Base-by-base conservation (phyloP, 305 asterid genomes). In the Fraxinus floribunda region DNA sequence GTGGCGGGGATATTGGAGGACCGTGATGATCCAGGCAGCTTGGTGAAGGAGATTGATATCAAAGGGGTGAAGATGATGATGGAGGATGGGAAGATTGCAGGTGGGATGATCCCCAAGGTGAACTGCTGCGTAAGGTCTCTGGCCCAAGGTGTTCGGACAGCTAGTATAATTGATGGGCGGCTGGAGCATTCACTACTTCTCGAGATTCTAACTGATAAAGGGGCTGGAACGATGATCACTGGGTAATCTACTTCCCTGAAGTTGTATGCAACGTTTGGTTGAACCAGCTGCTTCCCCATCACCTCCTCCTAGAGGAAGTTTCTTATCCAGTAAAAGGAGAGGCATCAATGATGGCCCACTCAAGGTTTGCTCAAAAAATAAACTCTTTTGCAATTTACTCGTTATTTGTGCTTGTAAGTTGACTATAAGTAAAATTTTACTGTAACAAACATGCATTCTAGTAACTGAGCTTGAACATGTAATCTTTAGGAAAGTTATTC, bases 81-180 rank as follows among this genome's bases (percentile, higher is more conserved):
- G 36, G 90, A 88, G 41, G 90, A 89, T 3, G 97, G 97, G 8
- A 90, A 87, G 85, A 88, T 95, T 29, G 97, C 86, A 0, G 95
- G 98, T 76, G 98, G 98, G 84, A 94, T 95, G 98, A 92, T 93
- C 60, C 98, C 98, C 0, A 95, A 95, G 84, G 97, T 95, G 9
- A 90, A 89, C 83, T 95, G 97, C 78, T 93, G 97, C 5, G 89
- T 95, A 73, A 91, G 97, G 86, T 91, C 97, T 41, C 70, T 95
- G 15, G 97, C 94, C 66, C 98, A 95, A 88, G 98, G 98, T 68
- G 98, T 95, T 24, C 81, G 88, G 78, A 95, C 98, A 0, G 90
- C 97, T 0, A 92, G 97, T 86, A 34, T 95, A 60, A 92, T 95
- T 0, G 98, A 94, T 29, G 98, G 98, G 52, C 86, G 98, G 78